Percentiles rank a stretch among this genome's conserved stretches.
Evolutionary conservation across 768 basidiomycete genomes (phyloP).

Genomic region (Kwoniella europaea): DNA sequence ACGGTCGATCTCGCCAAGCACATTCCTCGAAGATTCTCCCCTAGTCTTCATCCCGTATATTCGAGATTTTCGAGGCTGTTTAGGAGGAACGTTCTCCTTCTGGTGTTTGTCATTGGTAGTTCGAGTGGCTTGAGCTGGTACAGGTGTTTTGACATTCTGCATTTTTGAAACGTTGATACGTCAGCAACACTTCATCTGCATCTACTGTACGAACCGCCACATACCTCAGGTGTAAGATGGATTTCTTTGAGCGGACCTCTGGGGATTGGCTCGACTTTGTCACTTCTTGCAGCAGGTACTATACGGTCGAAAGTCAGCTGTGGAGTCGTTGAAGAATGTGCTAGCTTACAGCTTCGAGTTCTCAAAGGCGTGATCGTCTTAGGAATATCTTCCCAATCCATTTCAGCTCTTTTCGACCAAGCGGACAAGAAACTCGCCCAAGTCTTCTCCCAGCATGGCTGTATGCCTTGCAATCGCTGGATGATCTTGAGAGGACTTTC

Average conservation of each 20-base stretch:
- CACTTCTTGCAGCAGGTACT: background rate
- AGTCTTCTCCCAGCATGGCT: conserved; percentile 46
- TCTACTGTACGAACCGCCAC: conserved; percentile 2
- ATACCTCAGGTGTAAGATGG: conserved; percentile 34
- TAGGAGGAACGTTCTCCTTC: conserved; percentile 23
- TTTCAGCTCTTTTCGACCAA: conserved; percentile 41
- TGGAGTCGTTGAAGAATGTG: background rate
- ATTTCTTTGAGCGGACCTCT: conserved; percentile 33
- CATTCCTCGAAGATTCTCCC: conserved; percentile 13
- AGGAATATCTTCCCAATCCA: conserved; percentile 41
- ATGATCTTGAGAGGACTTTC: conserved; percentile 28
- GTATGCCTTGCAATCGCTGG: conserved; percentile 8
- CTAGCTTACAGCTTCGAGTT: conserved; percentile 15
- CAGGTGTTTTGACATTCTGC: background rate
- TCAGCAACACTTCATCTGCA: background rate
- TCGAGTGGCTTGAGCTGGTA: background rate
- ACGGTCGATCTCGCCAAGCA: background rate
- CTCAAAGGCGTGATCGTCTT: conserved; percentile 15
- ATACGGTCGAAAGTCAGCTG: background rate
- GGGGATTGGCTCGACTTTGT: background rate
- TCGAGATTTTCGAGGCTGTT: conserved; percentile 11
- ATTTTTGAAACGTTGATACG: background rate
- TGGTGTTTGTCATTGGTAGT: background rate
- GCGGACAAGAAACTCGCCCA: conserved; percentile 43
- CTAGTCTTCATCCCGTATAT: conserved; percentile 25